Percentiles rank a stretch among this genome's conserved stretches.
Evolutionary conservation across 495 filamentous ascomycete genomes (phyloP).

Genomic region (Tuber calosporum): DNA sequence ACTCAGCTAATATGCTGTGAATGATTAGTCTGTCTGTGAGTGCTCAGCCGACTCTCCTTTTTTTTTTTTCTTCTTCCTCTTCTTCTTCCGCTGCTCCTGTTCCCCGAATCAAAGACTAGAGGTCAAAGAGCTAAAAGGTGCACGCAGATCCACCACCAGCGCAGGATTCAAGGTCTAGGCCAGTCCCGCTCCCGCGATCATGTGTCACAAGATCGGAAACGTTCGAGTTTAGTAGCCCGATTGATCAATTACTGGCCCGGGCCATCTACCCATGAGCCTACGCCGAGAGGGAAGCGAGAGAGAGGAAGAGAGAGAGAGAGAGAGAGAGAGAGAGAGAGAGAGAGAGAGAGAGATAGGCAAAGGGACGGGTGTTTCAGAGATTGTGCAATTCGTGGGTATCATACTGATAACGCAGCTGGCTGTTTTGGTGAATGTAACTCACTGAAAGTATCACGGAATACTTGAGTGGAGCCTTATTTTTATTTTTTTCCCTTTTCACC

Average conservation of each 20-base stretch:
- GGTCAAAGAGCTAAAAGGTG: slow-evolving; percentile 2
- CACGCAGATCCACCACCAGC: slow-evolving; percentile 3
- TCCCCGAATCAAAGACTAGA: not conserved
- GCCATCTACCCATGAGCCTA: not conserved
- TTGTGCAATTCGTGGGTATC: not conserved
- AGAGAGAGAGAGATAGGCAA: not conserved
- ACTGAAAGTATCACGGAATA: not conserved
- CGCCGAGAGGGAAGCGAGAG: not conserved
- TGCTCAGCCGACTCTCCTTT: slow-evolving; percentile 3
- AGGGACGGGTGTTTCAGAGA: not conserved
- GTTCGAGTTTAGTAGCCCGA: not conserved
- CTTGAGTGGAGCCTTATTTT: not conserved
- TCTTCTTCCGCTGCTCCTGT: not conserved
- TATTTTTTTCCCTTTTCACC: not conserved
- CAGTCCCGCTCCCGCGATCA: slow-evolving; percentile 6
- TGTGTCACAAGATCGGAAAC: slow-evolving; percentile 1
- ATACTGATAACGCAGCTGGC: not conserved
- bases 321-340: not conserved
- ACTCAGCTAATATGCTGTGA: not conserved
- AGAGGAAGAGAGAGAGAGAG: not conserved
- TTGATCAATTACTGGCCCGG: not conserved
- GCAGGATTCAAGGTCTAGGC: not conserved
- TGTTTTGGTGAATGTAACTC: not conserved
- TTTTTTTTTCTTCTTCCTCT: not conserved
- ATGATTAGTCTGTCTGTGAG: not conserved